A percentile compares a stretch with the other conserved stretches of the same genome.
Evolutionary conservation across 1,284 basidiomycete species (phyloP).

Genomic region (Porodaedalea pini): DNA sequence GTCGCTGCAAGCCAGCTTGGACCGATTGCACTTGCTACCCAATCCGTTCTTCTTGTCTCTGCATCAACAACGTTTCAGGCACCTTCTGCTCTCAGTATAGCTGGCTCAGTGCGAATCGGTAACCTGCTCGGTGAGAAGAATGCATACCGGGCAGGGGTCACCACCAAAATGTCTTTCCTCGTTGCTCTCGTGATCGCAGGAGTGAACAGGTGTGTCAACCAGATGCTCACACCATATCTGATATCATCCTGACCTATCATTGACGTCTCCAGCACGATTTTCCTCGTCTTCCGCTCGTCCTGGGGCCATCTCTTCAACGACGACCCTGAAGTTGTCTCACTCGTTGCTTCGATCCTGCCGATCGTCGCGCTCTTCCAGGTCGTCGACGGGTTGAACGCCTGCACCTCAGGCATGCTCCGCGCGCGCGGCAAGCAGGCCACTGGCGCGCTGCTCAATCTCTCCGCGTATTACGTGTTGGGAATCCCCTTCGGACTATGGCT

Average conservation of each 20-base stretch:
- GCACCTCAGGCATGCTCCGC: conserved; percentile 69
- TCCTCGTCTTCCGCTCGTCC: conserved; percentile 64
- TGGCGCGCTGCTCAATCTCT: conserved; percentile 58
- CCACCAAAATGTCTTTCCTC: conserved; percentile 59
- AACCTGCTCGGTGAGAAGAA: conserved; percentile 78
- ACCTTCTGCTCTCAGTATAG: conserved; percentile 77
- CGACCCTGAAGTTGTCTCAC: conserved; percentile 44
- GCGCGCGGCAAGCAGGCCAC: conserved; percentile 61
- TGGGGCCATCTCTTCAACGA: conserved; percentile 87
- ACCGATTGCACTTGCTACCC: conserved; percentile 60
- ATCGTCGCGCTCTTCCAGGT: conserved; percentile 77
- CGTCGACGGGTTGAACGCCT: conserved; percentile 68
- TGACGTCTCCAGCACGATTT: conserved; percentile 49
- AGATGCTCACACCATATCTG: neutral
- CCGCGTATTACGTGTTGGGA: conserved; percentile 73
- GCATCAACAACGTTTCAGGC: conserved; percentile 81
- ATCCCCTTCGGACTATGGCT: conserved; percentile 67
- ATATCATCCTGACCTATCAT: conserved; percentile 26
- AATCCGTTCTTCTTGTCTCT: conserved; percentile 71
- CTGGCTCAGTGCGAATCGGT: conserved; percentile 83
- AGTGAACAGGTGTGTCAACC: conserved; percentile 53
- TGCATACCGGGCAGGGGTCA: conserved; percentile 60
- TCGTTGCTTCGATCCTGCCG: conserved; percentile 73
- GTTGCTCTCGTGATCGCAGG: conserved; percentile 49
- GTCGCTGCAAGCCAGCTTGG: conserved; percentile 40